phyloP scores from a whole-genome alignment of 2,329 filamentous ascomycete genomes.

The Coleophoma cylindrospora region DNA sequence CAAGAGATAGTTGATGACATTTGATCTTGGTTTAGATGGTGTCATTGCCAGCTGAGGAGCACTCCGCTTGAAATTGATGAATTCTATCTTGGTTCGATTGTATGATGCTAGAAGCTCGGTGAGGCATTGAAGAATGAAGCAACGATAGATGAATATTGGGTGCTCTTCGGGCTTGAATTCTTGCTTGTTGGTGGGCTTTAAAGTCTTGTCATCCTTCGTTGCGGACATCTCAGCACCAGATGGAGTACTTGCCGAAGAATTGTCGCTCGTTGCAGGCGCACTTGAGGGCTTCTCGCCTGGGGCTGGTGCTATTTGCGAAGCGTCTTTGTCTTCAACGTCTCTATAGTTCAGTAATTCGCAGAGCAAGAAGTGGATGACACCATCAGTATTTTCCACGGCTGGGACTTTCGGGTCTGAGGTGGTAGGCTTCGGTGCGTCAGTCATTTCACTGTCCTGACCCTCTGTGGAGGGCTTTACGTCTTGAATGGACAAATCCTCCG shows the following conservation, averaged over 20 bases:
- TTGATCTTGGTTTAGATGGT: constrained; percentile 89
- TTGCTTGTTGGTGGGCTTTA: constrained; percentile 62
- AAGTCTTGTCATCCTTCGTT: constrained; percentile 17
- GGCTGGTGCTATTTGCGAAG: constrained; percentile 25
- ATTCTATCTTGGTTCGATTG: constrained; percentile 93
- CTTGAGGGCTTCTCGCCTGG: constrained; percentile 10
- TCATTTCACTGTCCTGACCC: constrained; percentile 51
- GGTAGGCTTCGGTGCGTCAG: constrained; percentile 57
- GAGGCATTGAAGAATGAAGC: constrained; percentile 88
- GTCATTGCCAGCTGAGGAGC: constrained; percentile 74
- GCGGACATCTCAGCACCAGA: constrained; percentile 26
- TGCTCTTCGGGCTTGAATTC: constrained; percentile 89
- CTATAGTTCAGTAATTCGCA: constrained; percentile 89
- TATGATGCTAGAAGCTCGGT: constrained; percentile 89
- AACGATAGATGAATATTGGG: constrained; percentile 93
- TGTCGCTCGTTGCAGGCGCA: constrained; percentile 16
- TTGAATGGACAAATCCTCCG: constrained; percentile 29
- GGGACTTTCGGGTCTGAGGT: constrained; percentile 70
- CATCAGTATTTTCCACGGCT: constrained; percentile 86
- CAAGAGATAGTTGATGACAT: constrained; percentile 88
- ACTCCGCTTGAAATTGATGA: constrained; percentile 97
- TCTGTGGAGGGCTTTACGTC: constrained; percentile 59
- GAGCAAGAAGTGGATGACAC: constrained; percentile 90
- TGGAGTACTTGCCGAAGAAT: constrained; percentile 14
- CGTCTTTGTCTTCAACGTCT: constrained; percentile 84